Percentiles rank a stretch among this genome's conserved stretches.
These are phyloP conservation scores for Rubia balearica DNA, from an alignment of 305 asterid species.

Conservation along the genomic window DNA sequence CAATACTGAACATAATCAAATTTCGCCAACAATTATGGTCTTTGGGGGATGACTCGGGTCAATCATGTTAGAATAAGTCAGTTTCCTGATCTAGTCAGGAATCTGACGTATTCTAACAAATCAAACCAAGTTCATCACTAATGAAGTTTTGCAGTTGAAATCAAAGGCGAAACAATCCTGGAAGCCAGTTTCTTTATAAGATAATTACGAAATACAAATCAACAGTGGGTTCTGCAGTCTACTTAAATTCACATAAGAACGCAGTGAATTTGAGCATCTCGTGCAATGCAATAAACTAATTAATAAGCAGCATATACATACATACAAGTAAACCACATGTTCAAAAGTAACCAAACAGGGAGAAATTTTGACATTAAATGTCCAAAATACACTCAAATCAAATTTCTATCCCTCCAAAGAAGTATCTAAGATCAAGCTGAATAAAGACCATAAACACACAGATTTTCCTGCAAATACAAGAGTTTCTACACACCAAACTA, in stretches of 20 bases:
- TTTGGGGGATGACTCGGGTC: neutral
- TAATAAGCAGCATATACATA: neutral
- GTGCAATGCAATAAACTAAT: neutral
- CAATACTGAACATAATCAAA: conserved; percentile 1
- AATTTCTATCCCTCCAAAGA: neutral
- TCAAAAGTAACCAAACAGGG: neutral
- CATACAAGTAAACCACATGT: neutral
- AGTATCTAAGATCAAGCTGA: neutral
- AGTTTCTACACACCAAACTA: neutral
- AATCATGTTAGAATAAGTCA: too few relatives aligned
- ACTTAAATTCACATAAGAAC: neutral
- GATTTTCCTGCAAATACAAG: neutral
- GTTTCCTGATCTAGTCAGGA: too few relatives aligned
- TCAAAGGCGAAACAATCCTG: neutral
- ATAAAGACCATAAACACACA: neutral
- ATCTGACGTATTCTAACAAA: too few relatives aligned
- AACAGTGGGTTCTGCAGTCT: neutral
- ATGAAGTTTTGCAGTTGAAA: neutral
- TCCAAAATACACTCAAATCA: neutral
- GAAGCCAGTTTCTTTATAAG: neutral
- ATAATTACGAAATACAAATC: neutral
- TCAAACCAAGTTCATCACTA: neutral
- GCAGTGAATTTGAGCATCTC: neutral
- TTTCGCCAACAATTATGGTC: neutral
- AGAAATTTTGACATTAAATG: neutral